Evolutionary conservation across 2,329 filamentous ascomycete species (phyloP).

Genomic region (Sclerotinia spermophila): DNA sequence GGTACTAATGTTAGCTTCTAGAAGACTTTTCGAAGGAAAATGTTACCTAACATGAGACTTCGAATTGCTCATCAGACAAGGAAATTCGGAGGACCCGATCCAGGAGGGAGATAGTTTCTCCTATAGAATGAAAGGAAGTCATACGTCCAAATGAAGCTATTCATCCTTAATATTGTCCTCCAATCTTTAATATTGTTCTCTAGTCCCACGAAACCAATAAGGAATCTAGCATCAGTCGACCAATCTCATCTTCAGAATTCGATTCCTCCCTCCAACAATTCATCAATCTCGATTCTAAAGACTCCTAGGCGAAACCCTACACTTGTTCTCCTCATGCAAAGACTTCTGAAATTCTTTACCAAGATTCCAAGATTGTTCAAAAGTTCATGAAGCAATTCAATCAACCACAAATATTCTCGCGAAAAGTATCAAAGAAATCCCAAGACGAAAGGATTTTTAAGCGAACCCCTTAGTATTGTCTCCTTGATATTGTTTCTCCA

Average conservation of each 20-base stretch:
- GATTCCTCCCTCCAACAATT: neutral
- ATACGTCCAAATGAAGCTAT: neutral
- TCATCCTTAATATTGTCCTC: neutral
- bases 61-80: neutral
- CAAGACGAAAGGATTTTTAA: neutral
- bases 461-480: slow-evolving; percentile 14
- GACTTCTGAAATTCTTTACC: neutral
- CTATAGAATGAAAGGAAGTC: neutral
- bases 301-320: neutral
- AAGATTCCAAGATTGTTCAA: neutral
- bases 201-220: neutral
- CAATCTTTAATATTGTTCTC: neutral
- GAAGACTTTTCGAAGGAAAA: neutral
- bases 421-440: neutral
- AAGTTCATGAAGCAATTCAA: neutral
- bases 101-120: neutral
- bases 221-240: neutral
- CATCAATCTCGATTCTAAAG: neutral
- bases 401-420: neutral
- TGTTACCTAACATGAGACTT: neutral
- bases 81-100: neutral
- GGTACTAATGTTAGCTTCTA: neutral
- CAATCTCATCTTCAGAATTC: neutral
- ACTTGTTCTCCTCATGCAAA: neutral
- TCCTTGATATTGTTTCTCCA: slow-evolving; percentile 4